phyloP scores from a whole-genome alignment of 768 basidiomycete genomes.

The Lactifluus hygrophoroides region DNA sequence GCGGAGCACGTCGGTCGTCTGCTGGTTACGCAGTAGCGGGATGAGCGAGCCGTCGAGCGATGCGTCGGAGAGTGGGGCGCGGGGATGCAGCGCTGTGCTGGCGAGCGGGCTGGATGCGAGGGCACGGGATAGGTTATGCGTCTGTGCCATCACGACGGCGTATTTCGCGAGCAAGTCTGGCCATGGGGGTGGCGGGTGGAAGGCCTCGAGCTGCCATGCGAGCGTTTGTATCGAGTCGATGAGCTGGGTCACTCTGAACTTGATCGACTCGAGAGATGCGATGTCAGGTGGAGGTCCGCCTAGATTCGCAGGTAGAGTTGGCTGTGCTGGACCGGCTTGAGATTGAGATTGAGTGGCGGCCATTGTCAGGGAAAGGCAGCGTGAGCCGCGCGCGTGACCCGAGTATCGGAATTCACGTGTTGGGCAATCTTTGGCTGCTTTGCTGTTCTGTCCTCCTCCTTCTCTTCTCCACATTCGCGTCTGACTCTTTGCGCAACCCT shows the following conservation, averaged over 20 bases:
- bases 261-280: constrained; percentile 54
- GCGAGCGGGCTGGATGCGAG: constrained; percentile 53
- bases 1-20: constrained; percentile 66
- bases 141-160: constrained; percentile 76
- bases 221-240: constrained; percentile 66
- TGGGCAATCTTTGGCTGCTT: neutral
- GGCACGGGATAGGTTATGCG: constrained; percentile 64
- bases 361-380: too few species aligned
- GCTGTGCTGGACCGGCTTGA: neutral
- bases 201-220: constrained; percentile 52
- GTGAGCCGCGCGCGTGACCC: constrained; percentile 2
- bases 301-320: constrained; percentile 1
- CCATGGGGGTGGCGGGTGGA: constrained; percentile 61
- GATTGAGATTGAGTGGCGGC: too few species aligned
- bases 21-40: constrained; percentile 68
- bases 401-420: constrained; percentile 10
- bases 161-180: constrained; percentile 83
- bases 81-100: constrained; percentile 61
- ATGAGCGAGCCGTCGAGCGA: constrained; percentile 69
- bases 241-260: constrained; percentile 70
- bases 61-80: constrained; percentile 45
- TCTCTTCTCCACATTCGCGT: too few species aligned
- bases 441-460: neutral
- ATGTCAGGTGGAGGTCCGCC: constrained; percentile 8
- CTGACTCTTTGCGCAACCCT: neutral